A percentile compares a stretch with the other conserved stretches of the same genome.
phyloP scores from a whole-genome alignment of 495 filamentous ascomycete species.

The Penicillium ochrochloron region DNA sequence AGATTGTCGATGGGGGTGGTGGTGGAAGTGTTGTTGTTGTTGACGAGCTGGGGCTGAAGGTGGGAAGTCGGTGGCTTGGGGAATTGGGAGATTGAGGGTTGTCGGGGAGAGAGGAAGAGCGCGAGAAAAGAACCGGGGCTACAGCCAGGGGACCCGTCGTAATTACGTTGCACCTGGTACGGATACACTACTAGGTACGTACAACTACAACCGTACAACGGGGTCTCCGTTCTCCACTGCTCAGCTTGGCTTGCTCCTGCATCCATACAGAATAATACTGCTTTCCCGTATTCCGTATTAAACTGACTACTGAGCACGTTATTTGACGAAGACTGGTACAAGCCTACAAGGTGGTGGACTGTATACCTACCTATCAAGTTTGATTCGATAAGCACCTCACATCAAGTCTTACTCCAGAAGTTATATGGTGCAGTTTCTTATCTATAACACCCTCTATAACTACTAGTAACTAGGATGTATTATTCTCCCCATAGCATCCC shows the following conservation, averaged over 20 bases:
- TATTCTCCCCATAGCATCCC: not conserved
- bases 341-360: not conserved
- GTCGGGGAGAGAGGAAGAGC: conserved; percentile 14
- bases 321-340: not conserved
- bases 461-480: not conserved
- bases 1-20: not conserved
- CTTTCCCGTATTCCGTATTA: not conserved
- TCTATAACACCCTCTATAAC: not conserved
- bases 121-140: conserved; percentile 20
- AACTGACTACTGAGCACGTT: not conserved
- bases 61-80: conserved; percentile 12
- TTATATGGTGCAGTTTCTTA: not conserved
- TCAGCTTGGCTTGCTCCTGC: conserved; percentile 13
- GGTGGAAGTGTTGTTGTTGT: not conserved
- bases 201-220: not conserved
- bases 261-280: not conserved
- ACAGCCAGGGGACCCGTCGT: conserved; percentile 24
- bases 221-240: conserved; percentile 20
- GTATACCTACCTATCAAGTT: not conserved
- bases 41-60: not conserved
- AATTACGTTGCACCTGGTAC: conserved; percentile 17
- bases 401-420: not conserved
- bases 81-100: conserved; percentile 16
- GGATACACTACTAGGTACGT: not conserved
- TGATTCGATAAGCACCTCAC: not conserved